Percentiles rank a stretch among this genome's conserved stretches.
Conservation (phyloP, 148 eudicot species). For the Rhododendron kiyosumense region DNA sequence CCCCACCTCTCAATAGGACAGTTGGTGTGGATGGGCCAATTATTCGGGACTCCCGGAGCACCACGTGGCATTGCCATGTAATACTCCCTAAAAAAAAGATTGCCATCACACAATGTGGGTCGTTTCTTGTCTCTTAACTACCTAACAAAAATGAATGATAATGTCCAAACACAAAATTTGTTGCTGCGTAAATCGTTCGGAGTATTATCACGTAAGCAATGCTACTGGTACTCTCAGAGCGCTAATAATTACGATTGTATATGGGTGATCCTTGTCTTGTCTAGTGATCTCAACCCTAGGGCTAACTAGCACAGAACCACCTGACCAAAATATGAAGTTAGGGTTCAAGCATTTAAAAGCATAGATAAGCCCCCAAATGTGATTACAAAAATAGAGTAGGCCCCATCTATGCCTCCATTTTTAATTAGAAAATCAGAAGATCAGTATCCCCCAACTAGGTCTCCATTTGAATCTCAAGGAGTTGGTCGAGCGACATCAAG, state of each 20-base stretch:
- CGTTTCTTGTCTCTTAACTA: neutral
- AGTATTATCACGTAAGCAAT: too few species aligned
- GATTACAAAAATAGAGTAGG: neutral
- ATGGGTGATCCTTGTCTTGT: slow-evolving; percentile 13
- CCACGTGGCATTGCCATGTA: neutral
- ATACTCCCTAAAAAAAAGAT: neutral
- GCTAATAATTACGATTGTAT: neutral
- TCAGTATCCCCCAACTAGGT: neutral
- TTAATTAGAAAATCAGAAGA: neutral
- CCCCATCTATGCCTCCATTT: neutral
- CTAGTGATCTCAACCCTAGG: neutral
- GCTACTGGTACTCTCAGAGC: neutral
- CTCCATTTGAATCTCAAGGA: neutral
- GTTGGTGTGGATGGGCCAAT: neutral
- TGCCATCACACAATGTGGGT: neutral
- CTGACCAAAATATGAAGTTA: neutral
- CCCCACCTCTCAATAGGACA: neutral
- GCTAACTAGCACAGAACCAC: neutral
- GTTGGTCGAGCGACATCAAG: neutral
- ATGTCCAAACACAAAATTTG: neutral
- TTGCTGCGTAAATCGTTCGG: neutral
- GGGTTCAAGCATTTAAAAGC: neutral
- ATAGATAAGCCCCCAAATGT: neutral
- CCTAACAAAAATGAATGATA: neutral
- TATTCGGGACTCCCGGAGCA: too few species aligned